Percentiles rank a stretch among this genome's conserved stretches.
Evolutionary conservation across 2,329 filamentous ascomycete genomes (phyloP).

Genomic region (Diplodia intermedia): DNA sequence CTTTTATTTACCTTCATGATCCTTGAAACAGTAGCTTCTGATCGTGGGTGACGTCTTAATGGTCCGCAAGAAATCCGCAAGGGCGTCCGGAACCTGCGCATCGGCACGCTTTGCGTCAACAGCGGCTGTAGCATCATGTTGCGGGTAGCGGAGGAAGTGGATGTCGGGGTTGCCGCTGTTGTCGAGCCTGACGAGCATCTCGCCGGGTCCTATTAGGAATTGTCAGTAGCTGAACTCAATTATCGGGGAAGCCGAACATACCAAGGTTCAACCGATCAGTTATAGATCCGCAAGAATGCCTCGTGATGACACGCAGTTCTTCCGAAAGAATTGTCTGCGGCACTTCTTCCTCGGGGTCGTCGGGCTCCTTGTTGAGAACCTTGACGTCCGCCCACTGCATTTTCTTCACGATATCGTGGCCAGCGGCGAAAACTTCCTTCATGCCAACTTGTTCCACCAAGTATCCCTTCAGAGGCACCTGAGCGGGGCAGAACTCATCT

Average conservation of each 20-base stretch:
- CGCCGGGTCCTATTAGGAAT: constrained; percentile 50
- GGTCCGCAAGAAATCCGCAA: constrained; percentile 68
- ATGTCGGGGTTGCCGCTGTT: constrained; percentile 47
- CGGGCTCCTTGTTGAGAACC: constrained; percentile 74
- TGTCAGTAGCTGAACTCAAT: constrained; percentile 8
- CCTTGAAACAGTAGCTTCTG: constrained; percentile 65
- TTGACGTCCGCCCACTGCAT: constrained; percentile 70
- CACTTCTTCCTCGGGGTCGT: constrained; percentile 61
- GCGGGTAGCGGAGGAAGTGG: constrained; percentile 65
- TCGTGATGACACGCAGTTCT: constrained; percentile 74
- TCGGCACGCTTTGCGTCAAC: constrained; percentile 58
- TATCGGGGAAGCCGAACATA: constrained; percentile 40
- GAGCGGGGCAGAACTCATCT: constrained; percentile 73
- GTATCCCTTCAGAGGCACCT: constrained; percentile 71
- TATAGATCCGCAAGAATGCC: constrained; percentile 77
- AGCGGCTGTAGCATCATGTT: constrained; percentile 78
- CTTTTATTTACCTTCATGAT: constrained; percentile 38
- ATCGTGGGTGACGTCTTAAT: constrained; percentile 68
- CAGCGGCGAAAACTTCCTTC: constrained; percentile 53
- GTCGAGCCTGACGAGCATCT: constrained; percentile 56
- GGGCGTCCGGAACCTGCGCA: constrained; percentile 60
- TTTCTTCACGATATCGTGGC: constrained; percentile 51
- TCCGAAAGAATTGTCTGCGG: constrained; percentile 77
- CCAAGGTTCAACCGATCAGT: constrained; percentile 83
- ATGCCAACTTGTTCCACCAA: constrained; percentile 65